Evolutionary conservation across 176 grass and related monocot species (phyloP).

Genomic region (Rhynchospora tenuis): DNA sequence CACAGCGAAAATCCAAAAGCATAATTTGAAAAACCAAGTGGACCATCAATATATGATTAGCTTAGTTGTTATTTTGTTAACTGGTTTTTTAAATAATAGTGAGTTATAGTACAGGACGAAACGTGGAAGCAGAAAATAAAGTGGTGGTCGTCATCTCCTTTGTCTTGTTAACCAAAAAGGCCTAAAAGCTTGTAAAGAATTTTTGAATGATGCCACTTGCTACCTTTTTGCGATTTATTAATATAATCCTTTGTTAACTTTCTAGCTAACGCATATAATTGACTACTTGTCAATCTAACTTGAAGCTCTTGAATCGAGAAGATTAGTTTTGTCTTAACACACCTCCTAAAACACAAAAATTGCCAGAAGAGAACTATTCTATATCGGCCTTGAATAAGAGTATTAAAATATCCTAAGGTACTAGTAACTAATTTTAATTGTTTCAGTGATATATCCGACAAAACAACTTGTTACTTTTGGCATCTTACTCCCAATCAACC

Average conservation of each 20-base stretch:
- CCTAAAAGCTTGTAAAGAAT: slow-evolving; percentile 9
- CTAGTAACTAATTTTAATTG: background rate
- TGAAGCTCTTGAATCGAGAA: background rate
- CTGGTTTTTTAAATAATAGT: background rate
- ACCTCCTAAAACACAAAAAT: background rate
- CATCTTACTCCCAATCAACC: background rate
- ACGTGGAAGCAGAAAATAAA: slow-evolving; percentile 4
- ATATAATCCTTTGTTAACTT: slow-evolving; percentile 20
- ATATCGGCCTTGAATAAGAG: background rate
- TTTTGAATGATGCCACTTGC: slow-evolving; percentile 13
- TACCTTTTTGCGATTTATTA: slow-evolving; percentile 24
- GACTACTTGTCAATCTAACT: background rate
- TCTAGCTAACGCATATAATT: slow-evolving; percentile 5
- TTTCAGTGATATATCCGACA: background rate
- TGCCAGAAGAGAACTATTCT: background rate
- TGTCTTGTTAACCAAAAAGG: slow-evolving; percentile 14
- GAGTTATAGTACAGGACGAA: background rate
- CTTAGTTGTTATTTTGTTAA: slow-evolving; percentile 1
- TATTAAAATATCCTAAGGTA: background rate
- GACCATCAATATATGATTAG: slow-evolving; percentile 18
- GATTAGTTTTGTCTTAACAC: background rate
- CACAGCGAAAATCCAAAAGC: background rate
- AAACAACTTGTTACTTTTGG: background rate
- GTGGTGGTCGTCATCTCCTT: background rate
- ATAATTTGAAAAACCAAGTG: slow-evolving; percentile 10